Evolutionary conservation across 176 grass and related monocot species (phyloP), one percentile per base, ranked within the genome.

Genomic region (Otatea glauca): DNA sequence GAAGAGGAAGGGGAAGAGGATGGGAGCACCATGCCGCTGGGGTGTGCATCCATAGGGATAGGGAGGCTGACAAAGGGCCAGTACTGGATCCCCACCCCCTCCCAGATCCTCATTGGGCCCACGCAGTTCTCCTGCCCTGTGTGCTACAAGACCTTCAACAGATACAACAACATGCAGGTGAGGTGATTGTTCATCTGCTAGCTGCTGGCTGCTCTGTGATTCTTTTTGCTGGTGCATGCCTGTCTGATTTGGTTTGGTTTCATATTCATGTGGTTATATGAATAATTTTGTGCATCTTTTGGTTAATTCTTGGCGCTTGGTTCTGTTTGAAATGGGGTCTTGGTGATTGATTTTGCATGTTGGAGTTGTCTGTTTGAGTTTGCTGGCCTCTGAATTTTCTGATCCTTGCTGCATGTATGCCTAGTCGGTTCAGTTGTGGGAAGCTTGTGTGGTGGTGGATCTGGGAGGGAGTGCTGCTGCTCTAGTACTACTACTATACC

Each of bases 161-260:
- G 93, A 88, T 95, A 95, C 93, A 95, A 95, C 88, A 95, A 95
- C 83, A 95, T 95, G 93, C 93, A 95, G 88, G 93, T 94, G 41
- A 68, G 88, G 93, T 24, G 58, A 79, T 80, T n/a, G 12, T 7
- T 65, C 11, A 7, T 23, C 68, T 24, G 7, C 35, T 39, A 11
- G 18, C 34, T 58, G 8, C 34, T 58, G 8, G 7, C 18, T 24
- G 37, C 13, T 66, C 39, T 79, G 29, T 44, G 58, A 29, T 37
- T 44, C 8, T 69, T 37, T 50, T 77, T 63, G 9, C 41, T 50
- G 7, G 6, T 54, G 17, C 44, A 21, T 48, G 58, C 5, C 23
- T 16, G 61, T 32, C 50, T 3, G 59, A 65, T 65, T 45, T 71
- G 64, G 70, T 66, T 72, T 54, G 7, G 42, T 5, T 18, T 55